Base-by-base conservation (phyloP, 768 basidiomycete species). In the Termitomyces sp. region DNA sequence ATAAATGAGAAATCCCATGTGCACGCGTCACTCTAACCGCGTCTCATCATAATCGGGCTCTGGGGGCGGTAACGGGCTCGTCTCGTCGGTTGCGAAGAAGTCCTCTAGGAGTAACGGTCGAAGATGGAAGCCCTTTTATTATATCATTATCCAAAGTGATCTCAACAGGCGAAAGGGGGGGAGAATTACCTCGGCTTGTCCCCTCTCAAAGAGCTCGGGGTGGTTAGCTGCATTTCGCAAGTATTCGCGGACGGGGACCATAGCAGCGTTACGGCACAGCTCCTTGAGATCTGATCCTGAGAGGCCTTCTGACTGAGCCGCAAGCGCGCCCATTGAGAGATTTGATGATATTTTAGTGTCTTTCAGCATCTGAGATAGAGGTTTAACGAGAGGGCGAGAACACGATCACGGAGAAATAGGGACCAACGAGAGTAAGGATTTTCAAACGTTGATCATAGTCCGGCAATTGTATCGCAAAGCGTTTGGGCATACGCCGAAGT, bases 401-500 rank as follows among this genome's bases (percentile, higher is more conserved):
- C n/a, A n/a, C n/a, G 25, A 19, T 8, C 42, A 52, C 27, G 41
- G 34, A 39, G 19, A 47, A 21, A 23, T 48, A 45, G 32, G 30
- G 14, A 68, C 80, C 51, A 62, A 94, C 94, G 58, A 98, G 74
- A 0, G 73, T 72, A 19, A 99, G 79, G 59, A 98, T 98, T 69
- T 89, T 93, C 52, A 83, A 72, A 32, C 97, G 80, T 62, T 98
- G 94, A 3, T 84, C 79, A 6, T 71, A 67, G 55, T 89, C 84
- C 3, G 97, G 97, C 16, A 98, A 76, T 5, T 82, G 77, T 56
- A 99, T 81, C 1, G 89, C 81, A 68, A 98, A 98, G 11, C 94
- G 91, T 70, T 96, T 98, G 1, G 97, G 97, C 94, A 99, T 94
- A n/a, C 95, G 87, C n/a, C 91, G 81, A 23, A 94, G 74, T 61